phyloP scores from a whole-genome alignment of 164 flowering plant species.

The Magnolia officinalis region DNA sequence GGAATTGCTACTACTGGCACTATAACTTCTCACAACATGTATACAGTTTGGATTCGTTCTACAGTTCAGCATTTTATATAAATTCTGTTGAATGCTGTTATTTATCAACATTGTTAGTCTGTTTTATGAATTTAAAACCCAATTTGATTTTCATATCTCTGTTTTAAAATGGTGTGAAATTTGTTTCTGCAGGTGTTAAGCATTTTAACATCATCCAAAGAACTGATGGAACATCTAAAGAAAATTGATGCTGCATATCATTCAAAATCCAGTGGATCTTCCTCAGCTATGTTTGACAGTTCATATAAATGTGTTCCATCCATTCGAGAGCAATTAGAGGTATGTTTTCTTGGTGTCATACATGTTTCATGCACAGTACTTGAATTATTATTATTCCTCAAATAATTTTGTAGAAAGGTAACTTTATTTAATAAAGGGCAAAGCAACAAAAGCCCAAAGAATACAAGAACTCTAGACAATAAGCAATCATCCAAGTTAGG shows the following conservation, averaged over 20 bases:
- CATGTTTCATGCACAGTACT: neutral
- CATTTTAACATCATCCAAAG: slow-evolving; percentile 59
- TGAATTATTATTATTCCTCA: neutral
- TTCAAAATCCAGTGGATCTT: slow-evolving; percentile 42
- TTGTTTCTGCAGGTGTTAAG: slow-evolving; percentile 43
- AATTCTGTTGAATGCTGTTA: too few relatives aligned
- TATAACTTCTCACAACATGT: too few relatives aligned
- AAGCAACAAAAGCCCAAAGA: neutral
- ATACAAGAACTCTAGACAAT: neutral
- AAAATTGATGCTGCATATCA: slow-evolving; percentile 57
- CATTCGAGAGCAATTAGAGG: slow-evolving; percentile 74
- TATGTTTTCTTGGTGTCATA: slow-evolving; percentile 10
- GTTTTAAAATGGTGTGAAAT: neutral
- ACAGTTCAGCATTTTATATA: too few relatives aligned
- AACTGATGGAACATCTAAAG: slow-evolving; percentile 62
- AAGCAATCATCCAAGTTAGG: neutral
- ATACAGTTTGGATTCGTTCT: too few relatives aligned
- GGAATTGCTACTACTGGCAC: too few relatives aligned
- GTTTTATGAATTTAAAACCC: neutral
- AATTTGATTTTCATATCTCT: neutral
- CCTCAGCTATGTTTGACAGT: slow-evolving; percentile 35
- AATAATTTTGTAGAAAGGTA: too few relatives aligned
- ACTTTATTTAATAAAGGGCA: neutral
- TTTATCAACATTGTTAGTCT: too few relatives aligned
- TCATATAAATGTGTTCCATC: slow-evolving; percentile 53